phyloP scores from a whole-genome alignment of 441 rosid species.

The Theobroma grandiflorum region DNA sequence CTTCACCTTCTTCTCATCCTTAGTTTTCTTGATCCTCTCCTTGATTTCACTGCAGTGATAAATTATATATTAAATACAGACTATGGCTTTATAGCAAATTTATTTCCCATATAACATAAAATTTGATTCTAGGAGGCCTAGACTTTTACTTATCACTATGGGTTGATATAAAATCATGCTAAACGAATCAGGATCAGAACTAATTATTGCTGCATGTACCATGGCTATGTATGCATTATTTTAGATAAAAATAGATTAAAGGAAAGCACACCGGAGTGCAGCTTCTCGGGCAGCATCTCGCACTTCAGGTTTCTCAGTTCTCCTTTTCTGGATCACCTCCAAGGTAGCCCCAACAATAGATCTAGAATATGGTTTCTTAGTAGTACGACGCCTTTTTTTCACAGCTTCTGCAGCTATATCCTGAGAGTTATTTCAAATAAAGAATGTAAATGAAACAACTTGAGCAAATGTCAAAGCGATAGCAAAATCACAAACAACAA shows the following conservation, averaged over 20 bases:
- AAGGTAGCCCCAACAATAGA: slow-evolving; percentile 61
- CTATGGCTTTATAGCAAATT: neutral
- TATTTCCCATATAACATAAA: neutral
- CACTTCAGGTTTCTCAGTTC: slow-evolving; percentile 61
- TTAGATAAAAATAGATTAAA: neutral
- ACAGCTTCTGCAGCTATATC: slow-evolving; percentile 54
- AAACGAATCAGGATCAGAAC: neutral
- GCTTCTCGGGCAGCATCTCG: slow-evolving; percentile 63
- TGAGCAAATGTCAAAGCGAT: neutral
- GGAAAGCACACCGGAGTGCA: slow-evolving; percentile 46
- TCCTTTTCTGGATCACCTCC: slow-evolving; percentile 62
- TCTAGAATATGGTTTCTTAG: slow-evolving; percentile 62
- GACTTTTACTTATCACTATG: neutral
- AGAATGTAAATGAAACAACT: neutral
- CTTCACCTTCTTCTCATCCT: slow-evolving; percentile 88
- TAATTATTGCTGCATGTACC: too few relatives aligned
- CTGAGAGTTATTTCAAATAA: slow-evolving; percentile 22
- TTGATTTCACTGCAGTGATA: slow-evolving; percentile 62
- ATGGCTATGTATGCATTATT: neutral
- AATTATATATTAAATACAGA: neutral
- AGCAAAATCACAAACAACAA: neutral
- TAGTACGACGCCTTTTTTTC: slow-evolving; percentile 54
- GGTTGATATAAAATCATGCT: neutral
- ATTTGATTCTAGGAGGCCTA: neutral
- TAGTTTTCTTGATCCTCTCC: slow-evolving; percentile 41